Conservation (phyloP, 495 filamentous ascomycete species). For the Recurvomyces mirabilis region DNA sequence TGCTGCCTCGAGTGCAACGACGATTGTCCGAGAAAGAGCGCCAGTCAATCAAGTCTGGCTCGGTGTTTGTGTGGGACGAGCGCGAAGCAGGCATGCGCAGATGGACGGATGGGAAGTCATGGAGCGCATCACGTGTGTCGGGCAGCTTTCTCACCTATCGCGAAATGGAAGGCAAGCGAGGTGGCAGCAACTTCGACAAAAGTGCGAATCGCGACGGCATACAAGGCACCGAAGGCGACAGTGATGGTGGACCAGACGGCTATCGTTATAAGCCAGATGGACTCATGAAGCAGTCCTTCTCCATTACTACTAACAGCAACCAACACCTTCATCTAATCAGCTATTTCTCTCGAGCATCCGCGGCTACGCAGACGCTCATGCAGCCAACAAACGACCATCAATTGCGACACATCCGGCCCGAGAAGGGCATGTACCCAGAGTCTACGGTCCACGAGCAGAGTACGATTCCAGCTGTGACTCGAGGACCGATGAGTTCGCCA, state of each 20-base stretch:
- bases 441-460: conserved; percentile 82
- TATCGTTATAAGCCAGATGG: conserved; percentile 97
- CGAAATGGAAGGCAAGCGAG: conserved; percentile 96
- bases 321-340: conserved; percentile 95
- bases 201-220: conserved; percentile 51
- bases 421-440: conserved; percentile 92
- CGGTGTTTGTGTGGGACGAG: conserved; percentile 98
- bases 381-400: conserved; percentile 69
- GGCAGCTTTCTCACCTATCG: conserved; percentile 96
- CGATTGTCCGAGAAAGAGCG: conserved; percentile 94
- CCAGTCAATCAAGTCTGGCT: conserved; percentile 85
- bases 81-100: conserved; percentile 94
- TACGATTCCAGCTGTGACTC: conserved; percentile 53
- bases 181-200: conserved; percentile 46
- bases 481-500: conserved; percentile 49
- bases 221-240: conserved; percentile 63
- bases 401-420: conserved; percentile 72
- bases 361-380: conserved; percentile 52
- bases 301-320: conserved; percentile 80
- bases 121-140: conserved; percentile 95
- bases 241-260: conserved; percentile 80
- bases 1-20: conserved; percentile 84
- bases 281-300: conserved; percentile 98
- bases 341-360: conserved; percentile 75
- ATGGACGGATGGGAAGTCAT: conserved; percentile 98